A percentile compares a stretch with the other conserved stretches of the same genome.
These are phyloP conservation scores for Ustilago nuda DNA, from an alignment of 1,284 basidiomycete species.

Conservation along the genomic window DNA sequence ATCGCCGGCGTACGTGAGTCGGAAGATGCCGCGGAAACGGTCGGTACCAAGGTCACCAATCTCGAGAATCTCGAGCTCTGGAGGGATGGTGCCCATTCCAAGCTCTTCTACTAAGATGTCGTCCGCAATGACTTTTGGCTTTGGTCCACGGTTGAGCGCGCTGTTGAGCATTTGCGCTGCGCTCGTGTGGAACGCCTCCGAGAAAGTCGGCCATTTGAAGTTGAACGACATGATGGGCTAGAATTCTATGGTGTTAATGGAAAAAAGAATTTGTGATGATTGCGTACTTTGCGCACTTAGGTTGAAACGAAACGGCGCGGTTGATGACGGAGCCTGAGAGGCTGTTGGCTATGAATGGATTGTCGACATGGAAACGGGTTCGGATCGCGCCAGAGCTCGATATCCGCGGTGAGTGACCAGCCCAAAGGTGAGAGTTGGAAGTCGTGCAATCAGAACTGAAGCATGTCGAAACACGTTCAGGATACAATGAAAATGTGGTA, in stretches of 20 bases:
- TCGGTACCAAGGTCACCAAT: conserved; percentile 96
- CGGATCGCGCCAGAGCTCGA: conserved; percentile 37
- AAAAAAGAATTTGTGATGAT: neutral
- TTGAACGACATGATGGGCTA: conserved; percentile 85
- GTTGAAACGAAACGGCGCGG: neutral
- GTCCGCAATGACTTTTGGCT: conserved; percentile 97
- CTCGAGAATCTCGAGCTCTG: conserved; percentile 95
- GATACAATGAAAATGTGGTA: neutral
- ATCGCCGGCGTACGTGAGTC: conserved; percentile 93
- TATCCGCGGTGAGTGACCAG: neutral
- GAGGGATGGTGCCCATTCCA: conserved; percentile 97
- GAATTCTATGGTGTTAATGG: neutral
- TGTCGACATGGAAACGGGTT: conserved; percentile 20
- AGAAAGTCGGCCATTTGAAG: conserved; percentile 95
- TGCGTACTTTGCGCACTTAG: neutral
- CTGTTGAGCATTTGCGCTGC: conserved; percentile 63
- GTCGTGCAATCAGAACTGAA: neutral
- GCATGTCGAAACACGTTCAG: neutral
- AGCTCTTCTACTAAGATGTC: conserved; percentile 96
- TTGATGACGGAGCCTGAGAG: conserved; percentile 9
- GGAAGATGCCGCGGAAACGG: conserved; percentile 96
- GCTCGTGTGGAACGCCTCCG: conserved; percentile 72
- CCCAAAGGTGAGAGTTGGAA: neutral
- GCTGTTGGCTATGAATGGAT: conserved; percentile 11
- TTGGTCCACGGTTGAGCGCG: conserved; percentile 72